Percentiles rank a stretch among this genome's conserved stretches.
phyloP scores from a whole-genome alignment of 1,284 basidiomycete genomes.

The Mixia osmundae region DNA sequence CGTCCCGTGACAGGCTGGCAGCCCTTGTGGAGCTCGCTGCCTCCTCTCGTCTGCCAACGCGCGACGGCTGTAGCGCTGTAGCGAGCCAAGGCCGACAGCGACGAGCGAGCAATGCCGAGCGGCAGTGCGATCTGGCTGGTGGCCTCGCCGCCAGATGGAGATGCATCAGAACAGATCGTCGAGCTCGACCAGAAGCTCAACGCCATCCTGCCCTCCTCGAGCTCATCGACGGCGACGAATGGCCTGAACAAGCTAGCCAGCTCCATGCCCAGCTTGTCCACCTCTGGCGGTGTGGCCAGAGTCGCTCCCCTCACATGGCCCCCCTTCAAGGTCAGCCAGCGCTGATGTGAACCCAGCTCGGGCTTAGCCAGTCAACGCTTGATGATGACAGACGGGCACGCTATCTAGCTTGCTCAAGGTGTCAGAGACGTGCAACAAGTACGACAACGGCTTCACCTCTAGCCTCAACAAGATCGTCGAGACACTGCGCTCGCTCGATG shows the following conservation, averaged over 20 bases:
- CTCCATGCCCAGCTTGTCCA: constrained; percentile 1
- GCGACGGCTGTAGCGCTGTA: too few relatives aligned
- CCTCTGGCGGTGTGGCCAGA: constrained; percentile 10
- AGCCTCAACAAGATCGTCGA: constrained; percentile 84
- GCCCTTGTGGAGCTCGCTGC: too few relatives aligned
- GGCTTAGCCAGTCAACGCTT: not conserved
- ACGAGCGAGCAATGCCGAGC: too few relatives aligned
- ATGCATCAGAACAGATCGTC: constrained; percentile 26
- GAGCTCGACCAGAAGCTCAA: constrained; percentile 21
- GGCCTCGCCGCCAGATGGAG: constrained; percentile 27
- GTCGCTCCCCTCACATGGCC: constrained; percentile 10
- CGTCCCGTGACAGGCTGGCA: too few relatives aligned
- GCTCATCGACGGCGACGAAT: not conserved
- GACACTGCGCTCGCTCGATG: constrained; percentile 52
- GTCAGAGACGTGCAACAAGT: constrained; percentile 79
- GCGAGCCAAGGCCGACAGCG: too few relatives aligned
- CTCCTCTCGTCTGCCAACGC: too few relatives aligned
- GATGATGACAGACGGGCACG: constrained; percentile 53
- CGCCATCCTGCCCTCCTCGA: constrained; percentile 8
- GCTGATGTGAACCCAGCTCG: not conserved
- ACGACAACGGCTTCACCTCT: constrained; percentile 65
- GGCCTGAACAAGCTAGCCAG: constrained; percentile 1
- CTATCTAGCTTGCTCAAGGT: constrained; percentile 70
- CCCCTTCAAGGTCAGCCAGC: constrained; percentile 16
- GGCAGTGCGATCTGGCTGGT: constrained; percentile 35